Base-by-base conservation (phyloP, 164 flowering plant genomes). In the Malania oleifera region DNA sequence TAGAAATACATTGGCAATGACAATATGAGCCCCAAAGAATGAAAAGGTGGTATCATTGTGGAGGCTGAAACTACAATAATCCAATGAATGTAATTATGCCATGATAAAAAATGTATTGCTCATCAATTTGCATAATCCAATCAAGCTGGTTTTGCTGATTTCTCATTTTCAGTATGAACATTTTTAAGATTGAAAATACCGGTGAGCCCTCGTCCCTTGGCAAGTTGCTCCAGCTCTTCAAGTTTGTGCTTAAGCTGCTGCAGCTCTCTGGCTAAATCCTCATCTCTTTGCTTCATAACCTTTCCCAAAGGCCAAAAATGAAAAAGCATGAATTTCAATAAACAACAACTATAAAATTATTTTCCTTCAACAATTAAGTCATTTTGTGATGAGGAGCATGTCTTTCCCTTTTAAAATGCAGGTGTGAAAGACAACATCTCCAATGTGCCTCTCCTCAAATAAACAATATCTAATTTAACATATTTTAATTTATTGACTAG, bases 221-320 rank as follows among this genome's bases (percentile, higher is more conserved):
- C 79, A 25, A 83, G 82, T 37, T 75, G 76, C 62, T 85, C 86
- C 40, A 87, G 34, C 53, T 84, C 88, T 55, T 66, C 73, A 15
- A 84, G 41, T 69, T 73, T 79, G 24, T 68, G 75, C 79, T 67
- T 76, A 14, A 87, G 74, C 53, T 59, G 72, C 70, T 79, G 86
- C 46, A 86, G 35, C 75, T 88, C 87, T 66, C 40, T 70, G 8
- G 74, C 65, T 43, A 84, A 67, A 4, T 63, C 74, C 52, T 86
- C 91, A 39, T 82, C 80, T 61, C 75, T 78, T 70, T 79, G 65
- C 67, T 71, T 83, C 75, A 91, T 54, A 60, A 73, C 83, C 97
- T 31, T 31, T 31, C 35, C 35, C 4, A 4, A 31, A 4, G 6
- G 9, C 4, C 4, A 31, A 31, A 31, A 31, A 4, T 90, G 40